Conservation (phyloP, 306 rosid genomes). For the Senna siamea region DNA sequence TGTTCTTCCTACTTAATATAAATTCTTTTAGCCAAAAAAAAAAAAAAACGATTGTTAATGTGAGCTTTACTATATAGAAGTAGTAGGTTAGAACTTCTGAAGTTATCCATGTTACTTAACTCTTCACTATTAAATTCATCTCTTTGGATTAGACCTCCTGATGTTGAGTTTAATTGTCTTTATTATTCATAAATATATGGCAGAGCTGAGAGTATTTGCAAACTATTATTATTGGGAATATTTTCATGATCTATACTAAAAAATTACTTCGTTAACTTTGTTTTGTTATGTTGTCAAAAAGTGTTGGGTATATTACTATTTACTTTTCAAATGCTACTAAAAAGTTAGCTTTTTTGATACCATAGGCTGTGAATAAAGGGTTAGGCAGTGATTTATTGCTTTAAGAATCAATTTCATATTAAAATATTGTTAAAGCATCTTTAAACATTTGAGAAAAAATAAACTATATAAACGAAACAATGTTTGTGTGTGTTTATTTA, state of each 20-base stretch:
- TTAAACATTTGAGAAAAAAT: no score
- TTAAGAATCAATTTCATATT: no score
- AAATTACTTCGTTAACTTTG: background rate
- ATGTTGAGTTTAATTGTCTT: background rate
- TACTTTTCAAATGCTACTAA: no score
- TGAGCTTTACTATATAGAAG: background rate
- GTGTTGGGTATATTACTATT: slow-evolving; percentile 7
- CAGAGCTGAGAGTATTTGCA: slow-evolving; percentile 1
- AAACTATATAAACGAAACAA: no score
- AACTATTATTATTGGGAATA: slow-evolving; percentile 18
- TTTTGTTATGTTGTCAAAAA: slow-evolving; percentile 13
- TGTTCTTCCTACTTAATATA: background rate
- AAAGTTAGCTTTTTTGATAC: no score
- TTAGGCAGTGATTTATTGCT: no score
- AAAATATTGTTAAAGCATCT: no score
- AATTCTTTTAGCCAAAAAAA: background rate
- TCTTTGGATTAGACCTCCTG: background rate
- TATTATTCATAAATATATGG: slow-evolving; percentile 15
- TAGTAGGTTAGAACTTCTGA: background rate
- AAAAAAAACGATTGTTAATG: background rate
- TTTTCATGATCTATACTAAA: background rate
- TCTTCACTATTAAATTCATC: background rate
- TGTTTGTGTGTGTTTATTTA: no score
- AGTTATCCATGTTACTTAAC: background rate
- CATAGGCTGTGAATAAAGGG: no score